phyloP scores from a whole-genome alignment of 2,329 filamentous ascomycete species.

The Cadophora malorum region DNA sequence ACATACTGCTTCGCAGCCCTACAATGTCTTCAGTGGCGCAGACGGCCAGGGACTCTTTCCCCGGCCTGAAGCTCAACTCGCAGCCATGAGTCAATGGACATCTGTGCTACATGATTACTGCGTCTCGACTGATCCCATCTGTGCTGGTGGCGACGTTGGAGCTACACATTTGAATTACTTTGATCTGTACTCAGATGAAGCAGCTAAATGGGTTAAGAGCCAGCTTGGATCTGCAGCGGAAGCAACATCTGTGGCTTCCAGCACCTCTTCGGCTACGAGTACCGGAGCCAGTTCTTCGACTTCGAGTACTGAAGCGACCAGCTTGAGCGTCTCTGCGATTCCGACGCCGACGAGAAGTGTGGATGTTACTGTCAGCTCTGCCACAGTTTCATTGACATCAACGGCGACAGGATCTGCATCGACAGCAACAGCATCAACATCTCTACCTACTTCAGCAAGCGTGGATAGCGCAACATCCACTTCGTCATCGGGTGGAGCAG shows the following conservation, averaged over 20 bases:
- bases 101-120: slow-evolving; percentile 47
- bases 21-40: slow-evolving; percentile 17
- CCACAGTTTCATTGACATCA: slow-evolving; percentile 3
- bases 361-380: slow-evolving; percentile 6
- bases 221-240: slow-evolving; percentile 2
- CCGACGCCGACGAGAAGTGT: neutral
- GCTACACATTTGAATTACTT: slow-evolving; percentile 50
- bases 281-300: neutral
- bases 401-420: neutral
- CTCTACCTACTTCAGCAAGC: neutral
- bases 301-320: neutral
- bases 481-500: neutral
- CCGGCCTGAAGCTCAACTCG: slow-evolving; percentile 10
- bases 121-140: slow-evolving; percentile 48
- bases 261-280: neutral
- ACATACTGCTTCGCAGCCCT: slow-evolving; percentile 17
- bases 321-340: neutral
- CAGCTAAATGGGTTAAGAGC: slow-evolving; percentile 22
- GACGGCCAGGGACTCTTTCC: slow-evolving; percentile 12
- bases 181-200: slow-evolving; percentile 39
- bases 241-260: neutral
- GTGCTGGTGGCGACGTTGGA: slow-evolving; percentile 46
- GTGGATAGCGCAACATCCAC: neutral
- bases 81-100: slow-evolving; percentile 6
- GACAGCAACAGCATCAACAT: neutral